A percentile compares a stretch with the other conserved stretches of the same genome.
Evolutionary conservation across 805 yeast species (phyloP).

Genomic region (Candida ascalaphidarum): DNA sequence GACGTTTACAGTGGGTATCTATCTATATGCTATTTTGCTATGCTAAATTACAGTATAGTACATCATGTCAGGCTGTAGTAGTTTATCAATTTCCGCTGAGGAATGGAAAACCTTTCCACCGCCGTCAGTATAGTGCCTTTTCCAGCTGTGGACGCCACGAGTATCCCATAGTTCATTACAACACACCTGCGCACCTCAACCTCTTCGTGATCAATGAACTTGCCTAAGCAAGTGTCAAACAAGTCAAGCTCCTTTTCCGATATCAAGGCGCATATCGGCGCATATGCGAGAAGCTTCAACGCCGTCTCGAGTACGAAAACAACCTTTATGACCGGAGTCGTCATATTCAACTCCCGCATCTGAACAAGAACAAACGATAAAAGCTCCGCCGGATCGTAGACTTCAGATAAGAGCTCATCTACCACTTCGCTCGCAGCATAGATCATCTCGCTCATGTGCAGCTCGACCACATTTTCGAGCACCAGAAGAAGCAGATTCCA

Average conservation of each 20-base stretch:
- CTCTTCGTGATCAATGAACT: conserved; percentile 17
- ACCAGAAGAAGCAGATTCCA: too few relatives aligned
- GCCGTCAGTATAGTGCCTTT: conserved; percentile 14
- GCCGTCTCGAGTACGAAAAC: too few relatives aligned
- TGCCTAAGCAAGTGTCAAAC: too few relatives aligned
- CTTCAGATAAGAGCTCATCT: conserved; percentile 21
- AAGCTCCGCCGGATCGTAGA: conserved; percentile 14
- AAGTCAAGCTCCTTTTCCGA: too few relatives aligned
- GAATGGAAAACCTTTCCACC: conserved; percentile 26
- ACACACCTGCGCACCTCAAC: conserved; percentile 30
- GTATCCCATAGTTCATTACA: conserved; percentile 29
- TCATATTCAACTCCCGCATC: too few relatives aligned
- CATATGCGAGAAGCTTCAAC: too few relatives aligned
- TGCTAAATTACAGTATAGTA: too few relatives aligned
- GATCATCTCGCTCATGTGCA: conserved; percentile 10
- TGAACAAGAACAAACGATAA: conserved; percentile 7
- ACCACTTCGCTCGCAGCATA: conserved; percentile 20
- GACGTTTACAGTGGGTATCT: too few relatives aligned
- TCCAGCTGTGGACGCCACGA: conserved; percentile 12
- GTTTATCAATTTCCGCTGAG: conserved; percentile 41
- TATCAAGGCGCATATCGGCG: too few relatives aligned
- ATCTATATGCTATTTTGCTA: too few relatives aligned
- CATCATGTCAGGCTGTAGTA: conserved; percentile 29
- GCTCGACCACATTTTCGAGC: too few relatives aligned
- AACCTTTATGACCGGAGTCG: too few relatives aligned